Evolutionary conservation across 805 yeast species (phyloP).

Genomic region (Zygoascus flipseniorum): DNA sequence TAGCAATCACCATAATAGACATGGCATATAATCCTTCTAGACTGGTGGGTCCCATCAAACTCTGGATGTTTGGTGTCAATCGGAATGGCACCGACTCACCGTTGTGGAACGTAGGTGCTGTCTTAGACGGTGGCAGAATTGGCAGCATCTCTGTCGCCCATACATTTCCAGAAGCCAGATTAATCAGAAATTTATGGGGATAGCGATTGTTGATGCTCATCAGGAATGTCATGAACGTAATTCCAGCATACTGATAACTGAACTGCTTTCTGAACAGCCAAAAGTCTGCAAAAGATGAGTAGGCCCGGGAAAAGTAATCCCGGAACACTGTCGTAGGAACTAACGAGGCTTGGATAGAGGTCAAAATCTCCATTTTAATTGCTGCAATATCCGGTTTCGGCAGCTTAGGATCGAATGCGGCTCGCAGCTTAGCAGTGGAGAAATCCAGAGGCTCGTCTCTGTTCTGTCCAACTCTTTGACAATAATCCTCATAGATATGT

Average conservation of each 20-base stretch:
- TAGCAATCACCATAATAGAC: conserved; percentile 73
- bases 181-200: conserved; percentile 85
- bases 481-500: conserved; percentile 78
- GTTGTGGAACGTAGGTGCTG: conserved; percentile 79
- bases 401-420: conserved; percentile 86
- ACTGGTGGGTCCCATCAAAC: conserved; percentile 87
- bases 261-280: conserved; percentile 96
- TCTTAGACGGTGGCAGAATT: conserved; percentile 35
- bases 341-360: conserved; percentile 78
- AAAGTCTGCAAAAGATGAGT: conserved; percentile 80
- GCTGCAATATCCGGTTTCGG: conserved; percentile 90
- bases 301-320: conserved; percentile 64
- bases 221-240: conserved; percentile 87
- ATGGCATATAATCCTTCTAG: conserved; percentile 87
- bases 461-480: conserved; percentile 60
- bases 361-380: conserved; percentile 81
- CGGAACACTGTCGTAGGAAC: conserved; percentile 80
- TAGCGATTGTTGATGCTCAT: conserved; percentile 88
- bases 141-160: conserved; percentile 97
- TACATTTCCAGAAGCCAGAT: conserved; percentile 74
- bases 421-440: conserved; percentile 75
- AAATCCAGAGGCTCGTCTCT: conserved; percentile 88
- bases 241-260: conserved; percentile 88
- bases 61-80: conserved; percentile 91
- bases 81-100: conserved; percentile 94